These are phyloP conservation scores for Bocquillonia castaneifolia DNA, from an alignment of 441 rosid genomes.

Conservation along the genomic window DNA sequence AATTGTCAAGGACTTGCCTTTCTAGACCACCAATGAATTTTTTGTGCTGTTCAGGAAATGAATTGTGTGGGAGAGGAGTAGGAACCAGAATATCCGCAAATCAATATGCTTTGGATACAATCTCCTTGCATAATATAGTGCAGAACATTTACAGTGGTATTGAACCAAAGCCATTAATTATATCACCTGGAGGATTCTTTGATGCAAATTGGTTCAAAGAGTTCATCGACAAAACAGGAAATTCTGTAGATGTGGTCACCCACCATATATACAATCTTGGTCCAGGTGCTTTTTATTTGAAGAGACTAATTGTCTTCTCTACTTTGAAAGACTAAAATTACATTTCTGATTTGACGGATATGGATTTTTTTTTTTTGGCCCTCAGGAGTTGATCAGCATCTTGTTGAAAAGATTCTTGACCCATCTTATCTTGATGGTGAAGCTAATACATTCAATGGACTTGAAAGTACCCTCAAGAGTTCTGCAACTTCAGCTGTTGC, in stretches of 20 bases:
- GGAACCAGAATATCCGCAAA: conserved; percentile 66
- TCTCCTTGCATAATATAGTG: conserved; percentile 45
- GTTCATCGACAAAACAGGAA: conserved; percentile 44
- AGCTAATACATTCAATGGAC: conserved; percentile 45
- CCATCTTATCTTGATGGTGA: conserved; percentile 66
- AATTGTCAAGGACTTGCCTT: not conserved
- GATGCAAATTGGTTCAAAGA: conserved; percentile 64
- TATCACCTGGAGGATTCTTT: conserved; percentile 92
- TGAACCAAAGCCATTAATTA: conserved; percentile 53
- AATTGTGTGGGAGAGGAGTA: conserved; percentile 71
- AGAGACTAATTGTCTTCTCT: conserved; percentile 2
- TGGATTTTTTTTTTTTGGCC: not conserved
- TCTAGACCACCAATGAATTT: too few species aligned
- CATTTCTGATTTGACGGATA: conserved; percentile 11
- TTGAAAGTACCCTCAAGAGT: conserved; percentile 43
- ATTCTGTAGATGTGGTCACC: conserved; percentile 53
- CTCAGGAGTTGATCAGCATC: conserved; percentile 70
- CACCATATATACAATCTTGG: conserved; percentile 96
- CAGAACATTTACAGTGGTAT: conserved; percentile 40
- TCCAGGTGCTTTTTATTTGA: conserved; percentile 46
- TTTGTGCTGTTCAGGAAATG: conserved; percentile 54
- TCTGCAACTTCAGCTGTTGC: conserved; percentile 56
- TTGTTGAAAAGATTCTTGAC: conserved; percentile 70
- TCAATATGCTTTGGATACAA: conserved; percentile 72
- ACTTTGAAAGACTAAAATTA: conserved; percentile 7